Base-by-base conservation (phyloP, 441 rosid species). In the Populus hybrid region DNA sequence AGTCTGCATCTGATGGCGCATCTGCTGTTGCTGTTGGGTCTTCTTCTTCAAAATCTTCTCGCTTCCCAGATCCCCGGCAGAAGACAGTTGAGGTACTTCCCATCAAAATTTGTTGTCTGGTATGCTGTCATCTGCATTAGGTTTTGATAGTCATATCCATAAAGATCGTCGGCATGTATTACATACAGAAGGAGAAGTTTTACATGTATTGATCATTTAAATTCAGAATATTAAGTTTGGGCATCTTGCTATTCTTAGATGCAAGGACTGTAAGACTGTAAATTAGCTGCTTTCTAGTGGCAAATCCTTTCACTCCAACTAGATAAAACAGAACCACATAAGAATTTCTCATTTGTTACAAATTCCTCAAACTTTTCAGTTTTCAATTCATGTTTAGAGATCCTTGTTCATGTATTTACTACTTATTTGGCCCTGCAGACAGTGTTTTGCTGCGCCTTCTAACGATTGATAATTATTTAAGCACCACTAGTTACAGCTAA, bases 11-110 rank as follows among this genome's bases (percentile, higher is more conserved):
- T 30, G 32, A 30, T 30, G 32, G 32, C 0, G 32, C 32, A 30
- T 30, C 32, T 3, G 32, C 32, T 30, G 32, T 30, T 79, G 87
- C 88, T 38, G 81, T 82, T 54, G 87, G 88, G 82, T 79, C 86
- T 78, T 81, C 82, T 1, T 87, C 83, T 34, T 77, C 78, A 61
- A 78, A 80, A 71, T 82, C 89, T 26, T 77, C 83, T 72, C 86
- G 82, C 78, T 82, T 82, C 72, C 86, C 69, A 28, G 84, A 83
- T 77, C 14, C 81, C 18, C 68, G 35, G 68, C 81, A 81, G 32
- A 86, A 84, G 73, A 28, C 77, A 35, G 70, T 73, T 21, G 74
- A 70, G 79, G 81, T 80, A 63, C 64, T 73, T 75, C 9, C 61
- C 30, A 4, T 34, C 63, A 46, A 59, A 38, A 32, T 72, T 42